Conservation (phyloP, 2,329 filamentous ascomycete species). For the Fonsecaea pedrosoi region DNA sequence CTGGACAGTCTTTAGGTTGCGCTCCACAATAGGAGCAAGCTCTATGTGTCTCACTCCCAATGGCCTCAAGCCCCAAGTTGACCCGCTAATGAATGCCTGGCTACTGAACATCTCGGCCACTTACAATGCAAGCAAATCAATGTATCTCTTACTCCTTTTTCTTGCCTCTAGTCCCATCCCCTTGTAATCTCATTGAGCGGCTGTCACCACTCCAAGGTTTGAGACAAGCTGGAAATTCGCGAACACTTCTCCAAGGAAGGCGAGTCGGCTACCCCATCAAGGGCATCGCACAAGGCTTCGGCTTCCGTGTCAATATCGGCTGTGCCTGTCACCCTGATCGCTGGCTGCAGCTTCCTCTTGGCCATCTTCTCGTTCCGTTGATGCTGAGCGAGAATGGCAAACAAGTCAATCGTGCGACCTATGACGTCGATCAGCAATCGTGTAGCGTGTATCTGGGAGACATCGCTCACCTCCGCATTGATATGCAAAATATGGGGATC, state of each 20-base stretch:
- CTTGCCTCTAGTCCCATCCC: not conserved
- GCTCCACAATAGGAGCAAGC: not conserved
- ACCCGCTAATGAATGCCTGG: not conserved
- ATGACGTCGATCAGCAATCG: not conserved
- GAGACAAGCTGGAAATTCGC: slow-evolving; percentile 25
- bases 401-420: slow-evolving; percentile 37
- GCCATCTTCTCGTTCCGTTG: slow-evolving; percentile 33
- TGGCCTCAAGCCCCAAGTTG: not conserved
- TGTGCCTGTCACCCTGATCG: slow-evolving; percentile 32
- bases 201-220: slow-evolving; percentile 33
- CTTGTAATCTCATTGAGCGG: not conserved
- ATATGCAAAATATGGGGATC: slow-evolving; percentile 30
- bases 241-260: slow-evolving; percentile 29
- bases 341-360: slow-evolving; percentile 31
- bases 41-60: not conserved
- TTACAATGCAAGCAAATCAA: slow-evolving; percentile 2
- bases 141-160: not conserved
- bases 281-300: slow-evolving; percentile 31
- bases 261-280: slow-evolving; percentile 25
- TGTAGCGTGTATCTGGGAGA: not conserved
- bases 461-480: slow-evolving; percentile 35
- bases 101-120: not conserved
- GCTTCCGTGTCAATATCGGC: slow-evolving; percentile 33
- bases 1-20: not conserved
- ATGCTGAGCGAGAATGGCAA: slow-evolving; percentile 36